Base-by-base conservation (phyloP, 306 rosid genomes). In the Vigna radiata region DNA sequence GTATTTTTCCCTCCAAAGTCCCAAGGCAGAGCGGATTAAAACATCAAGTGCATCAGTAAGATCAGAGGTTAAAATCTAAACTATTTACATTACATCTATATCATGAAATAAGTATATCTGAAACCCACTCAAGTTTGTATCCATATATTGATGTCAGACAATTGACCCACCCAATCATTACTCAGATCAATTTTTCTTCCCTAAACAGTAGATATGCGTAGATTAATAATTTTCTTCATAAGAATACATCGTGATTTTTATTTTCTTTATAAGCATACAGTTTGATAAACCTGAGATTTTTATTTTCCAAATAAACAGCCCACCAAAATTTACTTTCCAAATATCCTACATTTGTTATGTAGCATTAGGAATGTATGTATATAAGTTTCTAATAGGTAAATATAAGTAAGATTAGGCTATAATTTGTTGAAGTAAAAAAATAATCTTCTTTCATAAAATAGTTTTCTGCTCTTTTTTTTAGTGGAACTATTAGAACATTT, bases 1-100 rank as follows among this genome's bases (percentile, higher is more conserved):
- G 61, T 25, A 27, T 41, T 47, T 72, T 8, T 67, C 52, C 49
- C 41, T 54, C 59, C 73, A 37, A 19, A 17, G 44, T 72, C 56
- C 55, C 9, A 43, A 13, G 15, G 2, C 12, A 48, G 41, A 65
- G 16, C 60, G 21, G 39, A 58, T 81, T 67, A 73, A n/a, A 48
- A 64, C 16, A 81, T 13, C 8, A 19, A 50, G 63, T 23, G 13
- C 10, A 59, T 21, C 23, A 52, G 16, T 25, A 27, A 17, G 53
- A 43, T 54, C 41, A 41, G 9, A 56, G 69, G 7, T 62, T 39
- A 0, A 66, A 66, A 56, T 54, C 41, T 16, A n/a, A n/a, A 62
- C 1, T 12, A 65, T 17, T 53, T 53, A 29, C 33, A n/a, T 52
- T 47, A 79, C 10, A 66, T 53, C 37, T 39, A 47, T 5, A 12